Evolutionary conservation across 192 early-diverging fungal species (phyloP), one percentile per base, ranked within the genome.

Genomic region (Oehlia diaphana): DNA sequence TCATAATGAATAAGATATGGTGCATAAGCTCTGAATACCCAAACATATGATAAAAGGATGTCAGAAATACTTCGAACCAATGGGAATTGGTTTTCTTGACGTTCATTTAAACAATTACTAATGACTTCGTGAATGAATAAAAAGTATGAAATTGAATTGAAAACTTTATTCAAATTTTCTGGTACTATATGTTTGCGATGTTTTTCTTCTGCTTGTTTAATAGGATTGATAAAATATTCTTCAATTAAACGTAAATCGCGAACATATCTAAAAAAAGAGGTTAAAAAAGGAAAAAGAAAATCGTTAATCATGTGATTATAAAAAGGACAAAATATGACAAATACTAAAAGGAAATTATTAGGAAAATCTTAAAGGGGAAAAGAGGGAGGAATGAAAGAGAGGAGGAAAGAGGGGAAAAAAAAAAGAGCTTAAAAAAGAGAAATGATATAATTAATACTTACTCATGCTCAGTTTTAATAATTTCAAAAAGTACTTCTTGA

Each of bases 401-500:
- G n/a, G n/a, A n/a, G n/a, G n/a, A n/a, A n/a, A n/a, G n/a, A n/a
- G n/a, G n/a, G n/a, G 26, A 0, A 26, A 26, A 31, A 9, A 37
- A 5, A 37, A 19, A 8, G 65, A 50, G 35, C 26, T 26, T 26
- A 3, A 23, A 49, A 19, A 65, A 50, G 68, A 49, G 50, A 12
- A n/a, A 16, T 35, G 1, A 77, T 2, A 50, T 14, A 71, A 58
- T 39, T 19, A 63, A 31, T 61, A 79, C 68, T 69, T 44, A 79
- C 77, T 79, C 77, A 35, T 44, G 83, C 82, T 96, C 94, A 3
- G 94, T 96, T 74, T 85, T 83, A 28, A 93, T 86, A 2, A 95
- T 92, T 80, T 96, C 94, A 79, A 88, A 91, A 63, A 96, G 92
- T 16, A 96, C 89, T 82, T 96, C 94, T 76, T 96, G 94, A 64